phyloP scores from a whole-genome alignment of 2,329 filamentous ascomycete genomes.

The Trichophyton simii region DNA sequence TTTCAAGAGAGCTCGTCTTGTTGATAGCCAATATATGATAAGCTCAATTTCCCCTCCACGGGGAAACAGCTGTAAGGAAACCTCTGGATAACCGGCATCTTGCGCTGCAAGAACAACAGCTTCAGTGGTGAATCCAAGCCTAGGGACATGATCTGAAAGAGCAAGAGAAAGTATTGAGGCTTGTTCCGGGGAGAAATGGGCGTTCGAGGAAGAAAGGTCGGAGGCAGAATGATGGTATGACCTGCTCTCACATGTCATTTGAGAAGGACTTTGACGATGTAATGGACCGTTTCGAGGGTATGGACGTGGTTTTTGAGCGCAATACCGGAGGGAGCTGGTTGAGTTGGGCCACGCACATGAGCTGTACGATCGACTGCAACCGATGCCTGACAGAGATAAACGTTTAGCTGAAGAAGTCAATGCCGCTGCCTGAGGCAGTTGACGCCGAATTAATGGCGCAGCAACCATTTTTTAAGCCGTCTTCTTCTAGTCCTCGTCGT shows the following conservation, averaged over 20 bases:
- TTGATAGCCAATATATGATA: slow-evolving; percentile 42
- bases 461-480: not conserved
- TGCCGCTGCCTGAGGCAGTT: not conserved
- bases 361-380: not conserved
- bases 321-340: slow-evolving; percentile 45
- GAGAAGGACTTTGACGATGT: not conserved
- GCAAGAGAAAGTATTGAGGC: slow-evolving; percentile 68
- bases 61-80: slow-evolving; percentile 70
- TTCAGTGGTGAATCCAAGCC: slow-evolving; percentile 65
- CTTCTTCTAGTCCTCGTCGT: not conserved
- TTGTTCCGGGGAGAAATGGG: slow-evolving; percentile 54
- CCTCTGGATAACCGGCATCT: slow-evolving; percentile 75
- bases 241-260: not conserved
- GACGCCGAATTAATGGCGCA: not conserved
- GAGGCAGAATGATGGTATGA: slow-evolving; percentile 46
- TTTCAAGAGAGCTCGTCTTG: slow-evolving; percentile 27
- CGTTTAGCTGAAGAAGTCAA: not conserved
- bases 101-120: slow-evolving; percentile 65
- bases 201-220: slow-evolving; percentile 22
- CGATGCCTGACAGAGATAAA: not conserved
- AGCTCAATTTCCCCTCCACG: slow-evolving; percentile 71
- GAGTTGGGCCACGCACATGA: slow-evolving; percentile 44
- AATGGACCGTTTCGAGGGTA: not conserved
- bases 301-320: slow-evolving; percentile 5
- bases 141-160: slow-evolving; percentile 57